Base-by-base conservation (phyloP, 495 filamentous ascomycete genomes). In the Viridothelium virens region DNA sequence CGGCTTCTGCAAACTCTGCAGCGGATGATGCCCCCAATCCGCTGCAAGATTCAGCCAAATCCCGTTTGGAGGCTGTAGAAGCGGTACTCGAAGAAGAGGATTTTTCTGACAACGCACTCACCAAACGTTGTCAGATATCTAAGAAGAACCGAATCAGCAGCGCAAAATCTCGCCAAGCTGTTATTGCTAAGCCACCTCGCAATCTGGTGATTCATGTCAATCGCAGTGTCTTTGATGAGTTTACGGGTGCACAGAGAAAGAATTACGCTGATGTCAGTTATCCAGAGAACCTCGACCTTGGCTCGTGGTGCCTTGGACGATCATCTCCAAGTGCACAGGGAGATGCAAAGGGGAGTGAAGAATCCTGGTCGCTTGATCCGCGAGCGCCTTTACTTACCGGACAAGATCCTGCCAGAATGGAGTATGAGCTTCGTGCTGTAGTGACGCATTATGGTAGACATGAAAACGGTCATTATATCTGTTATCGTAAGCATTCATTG, bases 391-490 rank as follows among this genome's bases (percentile, higher is more conserved):
- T 95, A 89, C 82, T 92, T 41, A 80, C 83, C 3, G 65, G 36
- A n/a, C 80, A 77, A 4, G 72, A 72, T 39, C 69, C 68, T 78
- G 34, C 53, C 14, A 63, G n/a, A 2, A 78, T 77, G 1, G 64
- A 74, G 75, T 53, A 81, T 50, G 63, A 70, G 14, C 67, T 74
- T 61, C 48, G 69, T 31, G 91, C 92, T 6, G 90, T 95, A 2
- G 82, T 97, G 33, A 91, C 91, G 2, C 94, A 99, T 75, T 88
- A 88, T 67, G 95, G 94, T 3, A 81, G 87, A 25, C 95, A 97
- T 72, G 91, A 96, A 66, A 96, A 94, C 68, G 95, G 95, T 0
- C 95, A 99, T 77, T 97, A 99, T 71, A 85, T 96, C 63, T 93
- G 90, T 73, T 97, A 94, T 72, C 79, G 91, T 53, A 87, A 87